Evolutionary conservation across 768 basidiomycete genomes (phyloP).

Genomic region (Neoboletus brunneissimus): DNA sequence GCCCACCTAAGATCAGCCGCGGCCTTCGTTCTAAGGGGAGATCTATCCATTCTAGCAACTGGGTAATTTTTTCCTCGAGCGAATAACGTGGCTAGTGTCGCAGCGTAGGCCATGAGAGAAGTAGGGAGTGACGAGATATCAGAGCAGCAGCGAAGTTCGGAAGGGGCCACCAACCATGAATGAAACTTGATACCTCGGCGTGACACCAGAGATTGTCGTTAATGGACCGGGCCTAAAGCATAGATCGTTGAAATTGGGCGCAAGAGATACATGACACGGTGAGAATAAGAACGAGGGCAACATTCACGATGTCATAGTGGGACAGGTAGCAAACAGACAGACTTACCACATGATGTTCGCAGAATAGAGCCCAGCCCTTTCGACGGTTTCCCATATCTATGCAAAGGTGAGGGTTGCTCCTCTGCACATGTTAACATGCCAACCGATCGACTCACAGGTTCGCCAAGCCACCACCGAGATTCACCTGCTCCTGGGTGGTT

Average conservation of each 20-base stretch:
- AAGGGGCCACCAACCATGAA: conserved; percentile 13
- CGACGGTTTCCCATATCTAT: conserved; percentile 88
- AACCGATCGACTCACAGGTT: conserved; percentile 54
- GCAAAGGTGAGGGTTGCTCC: neutral
- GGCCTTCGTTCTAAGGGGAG: conserved; percentile 58
- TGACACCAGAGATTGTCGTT: conserved; percentile 9
- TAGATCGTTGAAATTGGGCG: neutral
- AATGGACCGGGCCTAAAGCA: conserved; percentile 15
- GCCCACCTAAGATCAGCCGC: conserved; percentile 64
- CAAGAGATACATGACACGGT: neutral
- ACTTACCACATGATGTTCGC: conserved; percentile 89
- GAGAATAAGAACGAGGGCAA: neutral
- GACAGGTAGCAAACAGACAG: neutral
- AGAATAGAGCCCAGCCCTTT: conserved; percentile 64
- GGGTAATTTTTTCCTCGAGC: conserved; percentile 56
- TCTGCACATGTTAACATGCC: neutral
- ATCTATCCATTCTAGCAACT: conserved; percentile 77
- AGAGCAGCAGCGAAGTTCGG: neutral
- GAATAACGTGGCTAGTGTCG: conserved; percentile 1
- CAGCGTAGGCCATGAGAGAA: neutral
- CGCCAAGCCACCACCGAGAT: conserved; percentile 80
- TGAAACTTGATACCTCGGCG: conserved; percentile 12
- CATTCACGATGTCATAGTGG: neutral
- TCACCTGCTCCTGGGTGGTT: conserved; percentile 56
- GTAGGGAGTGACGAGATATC: neutral